Conservation (phyloP, 192 early-diverging fungal species). For the Dissophora ornata region DNA sequence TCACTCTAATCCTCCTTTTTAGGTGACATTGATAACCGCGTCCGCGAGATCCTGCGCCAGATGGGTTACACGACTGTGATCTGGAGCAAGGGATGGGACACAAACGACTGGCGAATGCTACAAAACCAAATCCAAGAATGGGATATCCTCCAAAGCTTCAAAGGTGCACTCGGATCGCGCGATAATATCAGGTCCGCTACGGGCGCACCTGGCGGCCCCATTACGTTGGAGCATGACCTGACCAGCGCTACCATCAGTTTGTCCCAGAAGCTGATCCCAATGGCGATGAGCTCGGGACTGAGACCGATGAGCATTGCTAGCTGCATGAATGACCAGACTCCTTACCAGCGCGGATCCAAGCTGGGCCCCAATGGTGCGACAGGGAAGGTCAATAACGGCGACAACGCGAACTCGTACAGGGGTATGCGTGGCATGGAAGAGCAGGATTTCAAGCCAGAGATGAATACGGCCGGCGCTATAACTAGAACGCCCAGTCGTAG, state of each 20-base stretch:
- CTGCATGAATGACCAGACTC: constrained; percentile 21
- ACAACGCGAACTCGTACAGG: constrained; percentile 5
- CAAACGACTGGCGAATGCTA: constrained; percentile 62
- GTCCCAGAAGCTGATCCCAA: constrained; percentile 58
- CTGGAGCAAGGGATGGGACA: constrained; percentile 47
- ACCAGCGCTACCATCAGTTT: constrained; percentile 52
- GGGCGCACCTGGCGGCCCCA: constrained; percentile 41
- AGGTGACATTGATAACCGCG: constrained; percentile 67
- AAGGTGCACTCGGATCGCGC: constrained; percentile 25
- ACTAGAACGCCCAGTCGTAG: too few species aligned
- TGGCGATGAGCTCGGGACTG: constrained; percentile 17
- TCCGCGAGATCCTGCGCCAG: constrained; percentile 62
- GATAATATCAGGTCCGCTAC: constrained; percentile 20
- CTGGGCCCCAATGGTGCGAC: constrained; percentile 26
- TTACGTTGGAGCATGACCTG: constrained; percentile 63
- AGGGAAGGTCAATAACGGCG: constrained; percentile 32
- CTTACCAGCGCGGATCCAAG: constrained; percentile 36
- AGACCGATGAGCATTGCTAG: constrained; percentile 30
- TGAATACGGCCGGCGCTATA: background rate
- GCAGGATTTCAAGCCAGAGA: constrained; percentile 16
- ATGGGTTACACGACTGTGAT: constrained; percentile 58
- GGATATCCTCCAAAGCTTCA: constrained; percentile 19
- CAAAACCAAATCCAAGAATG: constrained; percentile 40
- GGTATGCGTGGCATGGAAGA: constrained; percentile 46
- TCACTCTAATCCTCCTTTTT: background rate